These are phyloP conservation scores for Grammothele lineata DNA, from an alignment of 768 basidiomycete species.

Conservation along the genomic window DNA sequence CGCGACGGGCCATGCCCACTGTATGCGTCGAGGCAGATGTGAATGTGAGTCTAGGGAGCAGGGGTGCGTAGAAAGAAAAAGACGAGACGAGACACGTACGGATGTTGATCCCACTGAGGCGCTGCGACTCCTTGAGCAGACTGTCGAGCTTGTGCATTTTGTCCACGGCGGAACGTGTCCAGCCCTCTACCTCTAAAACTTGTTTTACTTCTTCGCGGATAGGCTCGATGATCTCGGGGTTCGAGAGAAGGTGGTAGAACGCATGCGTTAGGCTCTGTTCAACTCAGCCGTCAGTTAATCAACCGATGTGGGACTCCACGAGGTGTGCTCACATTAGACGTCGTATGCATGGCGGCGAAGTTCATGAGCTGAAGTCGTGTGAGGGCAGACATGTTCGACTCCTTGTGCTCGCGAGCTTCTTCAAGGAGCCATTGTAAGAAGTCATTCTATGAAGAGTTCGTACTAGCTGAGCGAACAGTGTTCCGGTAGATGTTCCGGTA, in stretches of 20 bases:
- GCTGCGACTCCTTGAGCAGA: constrained; percentile 27
- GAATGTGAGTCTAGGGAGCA: no score
- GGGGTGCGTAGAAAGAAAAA: neutral
- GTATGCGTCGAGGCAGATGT: no score
- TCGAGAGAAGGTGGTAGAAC: constrained; percentile 24
- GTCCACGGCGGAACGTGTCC: constrained; percentile 25
- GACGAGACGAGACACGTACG: neutral
- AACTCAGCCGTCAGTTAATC: neutral
- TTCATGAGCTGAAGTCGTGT: constrained; percentile 25
- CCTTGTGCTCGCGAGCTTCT: constrained; percentile 14
- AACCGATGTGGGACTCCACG: constrained; percentile 16
- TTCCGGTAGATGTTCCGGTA: no score
- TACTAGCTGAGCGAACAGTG: no score
- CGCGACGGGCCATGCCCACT: constrained; percentile 7
- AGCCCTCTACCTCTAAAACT: constrained; percentile 24
- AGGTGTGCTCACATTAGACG: constrained; percentile 6
- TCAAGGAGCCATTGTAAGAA: no score
- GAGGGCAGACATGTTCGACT: constrained; percentile 13
- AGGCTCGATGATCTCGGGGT: constrained; percentile 21
- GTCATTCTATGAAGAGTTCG: no score
- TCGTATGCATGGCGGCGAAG: constrained; percentile 20
- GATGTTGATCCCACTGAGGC: constrained; percentile 16
- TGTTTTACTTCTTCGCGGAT: constrained; percentile 28
- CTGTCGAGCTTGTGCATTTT: constrained; percentile 30
- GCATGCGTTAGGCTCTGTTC: constrained; percentile 25